Conservation (phyloP, 2,329 filamentous ascomycete genomes). For the Fusarium sororula region DNA sequence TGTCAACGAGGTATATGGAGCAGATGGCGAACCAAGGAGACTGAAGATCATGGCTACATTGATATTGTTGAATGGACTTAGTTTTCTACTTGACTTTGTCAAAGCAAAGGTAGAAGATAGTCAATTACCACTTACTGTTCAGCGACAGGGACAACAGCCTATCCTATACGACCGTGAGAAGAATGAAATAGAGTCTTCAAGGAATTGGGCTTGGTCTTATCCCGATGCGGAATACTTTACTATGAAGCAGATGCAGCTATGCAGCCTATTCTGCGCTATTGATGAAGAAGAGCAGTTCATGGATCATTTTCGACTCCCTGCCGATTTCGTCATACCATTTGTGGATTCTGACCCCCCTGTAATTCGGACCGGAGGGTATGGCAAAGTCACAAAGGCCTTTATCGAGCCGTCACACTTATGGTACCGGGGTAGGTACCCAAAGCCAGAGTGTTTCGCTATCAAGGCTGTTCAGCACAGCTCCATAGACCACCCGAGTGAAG, state of each 20-base stretch:
- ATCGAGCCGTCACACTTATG: background rate
- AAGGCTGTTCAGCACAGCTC: background rate
- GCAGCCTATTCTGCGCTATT: background rate
- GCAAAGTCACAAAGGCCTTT: background rate
- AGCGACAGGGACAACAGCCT: background rate
- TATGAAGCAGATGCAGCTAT: background rate
- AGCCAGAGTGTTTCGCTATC: background rate
- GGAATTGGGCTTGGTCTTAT: background rate
- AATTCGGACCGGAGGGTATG: background rate
- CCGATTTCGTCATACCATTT: background rate
- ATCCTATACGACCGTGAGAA: background rate
- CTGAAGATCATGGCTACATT: background rate
- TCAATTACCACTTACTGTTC: background rate
- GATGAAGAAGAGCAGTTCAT: background rate
- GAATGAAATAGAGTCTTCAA: background rate
- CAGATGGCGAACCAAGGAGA: background rate
- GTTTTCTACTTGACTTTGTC: background rate
- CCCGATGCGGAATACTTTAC: background rate
- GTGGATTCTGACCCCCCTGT: background rate
- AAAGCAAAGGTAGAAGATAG: background rate
- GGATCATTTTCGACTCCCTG: background rate
- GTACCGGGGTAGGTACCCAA: background rate
- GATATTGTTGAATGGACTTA: background rate
- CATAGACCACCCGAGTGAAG: background rate
- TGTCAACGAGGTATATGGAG: background rate